Base-by-base conservation (phyloP, 1,139 yeast genomes). In the Debaryomyces subglobosus region DNA sequence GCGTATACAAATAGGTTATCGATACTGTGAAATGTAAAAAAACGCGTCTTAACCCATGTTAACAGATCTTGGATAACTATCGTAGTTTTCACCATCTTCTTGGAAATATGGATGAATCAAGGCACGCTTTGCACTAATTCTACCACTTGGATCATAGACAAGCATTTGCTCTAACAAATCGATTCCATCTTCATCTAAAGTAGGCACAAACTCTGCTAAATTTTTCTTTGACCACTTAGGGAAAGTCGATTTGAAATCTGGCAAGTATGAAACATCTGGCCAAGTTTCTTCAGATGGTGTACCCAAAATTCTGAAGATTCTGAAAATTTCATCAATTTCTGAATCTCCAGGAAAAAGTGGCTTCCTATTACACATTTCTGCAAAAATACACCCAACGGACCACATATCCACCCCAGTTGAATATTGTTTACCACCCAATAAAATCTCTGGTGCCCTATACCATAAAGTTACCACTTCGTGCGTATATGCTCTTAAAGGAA, bases 361-460 rank as follows among this genome's bases (percentile, higher is more conserved):
- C 68, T 90, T 90, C 54, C 99, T 79, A 63, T 92, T 90, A 59
- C 95, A 94, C 98, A 94, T 92, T 68, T 94, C 99, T 5, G 98
- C 99, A 71, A 95, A 94, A 49, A 94, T 94, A 68, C 98, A 92
- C 20, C 99, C 99, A 50, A 91, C 89, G 15, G 97, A 89, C 99
- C 99, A 94, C 86, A 95, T 91, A 67, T 94, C 99, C 44, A 94
- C 98, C 24, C 98, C 98, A 0, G 98, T 94, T 45, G 97, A 89
- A 69, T 94, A 94, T 68, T 94, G 98, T 57, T 96, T 90, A 21
- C 98, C 97, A 29, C 99, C 99, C 36, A 94, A 77, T 55, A 94
- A 76, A 51, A 94, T 90, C 66, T 94, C 99, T 1, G 99, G 99
- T 0, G 98, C 92, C 57, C 99, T 79, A 69, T 94, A 94, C 99